Evolutionary conservation across 257 asterid genomes (phyloP), one percentile per base, ranked within the genome.

Genomic region (Petunia axillaris): DNA sequence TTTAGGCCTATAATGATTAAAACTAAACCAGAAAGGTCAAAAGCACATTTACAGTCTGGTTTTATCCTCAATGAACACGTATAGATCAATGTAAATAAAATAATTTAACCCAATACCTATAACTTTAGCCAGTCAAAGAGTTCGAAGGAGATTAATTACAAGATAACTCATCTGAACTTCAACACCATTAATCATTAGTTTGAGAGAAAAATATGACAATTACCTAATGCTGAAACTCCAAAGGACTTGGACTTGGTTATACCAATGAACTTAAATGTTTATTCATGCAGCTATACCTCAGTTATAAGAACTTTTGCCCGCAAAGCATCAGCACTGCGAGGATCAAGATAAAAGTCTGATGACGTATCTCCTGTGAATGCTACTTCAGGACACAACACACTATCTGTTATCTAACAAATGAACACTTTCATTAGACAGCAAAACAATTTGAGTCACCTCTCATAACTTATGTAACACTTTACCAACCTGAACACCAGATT

Each of bases 321-420:
- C 89, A 95, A 87, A 41, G 97, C 99, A 87, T 95, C 99, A 75
- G 99, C 92, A 80, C 93, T 95, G 64, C 85, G 90, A 74, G 98
- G 98, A 86, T 92, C 91, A 58, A 90, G 91, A 81, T 86, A 92
- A 89, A 93, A 91, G 59, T 92, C 93, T 1, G 99, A 93, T 62
- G 63, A 84, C 76, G 99, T 93, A 87, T 95, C 99, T 86, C 99
- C 99, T 1, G 98, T 93, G 89, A 95, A 92, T 76, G 99, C 98
- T 76, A 93, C 93, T 88, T 95, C 99, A 57, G 99, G 99, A 79
- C 90, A 88, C 86, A 95, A 85, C 79, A 95, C 84, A 48, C 95
- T 92, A 87, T 95, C 95, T 80, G 97, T 90, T 80, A 95, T 95
- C 99, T 95, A 90, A 80, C 41, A 79, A 88, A 81, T 38, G 59